Conservation (phyloP, 129 eudicot species). For the Chrysanthemum seticuspe region DNA sequence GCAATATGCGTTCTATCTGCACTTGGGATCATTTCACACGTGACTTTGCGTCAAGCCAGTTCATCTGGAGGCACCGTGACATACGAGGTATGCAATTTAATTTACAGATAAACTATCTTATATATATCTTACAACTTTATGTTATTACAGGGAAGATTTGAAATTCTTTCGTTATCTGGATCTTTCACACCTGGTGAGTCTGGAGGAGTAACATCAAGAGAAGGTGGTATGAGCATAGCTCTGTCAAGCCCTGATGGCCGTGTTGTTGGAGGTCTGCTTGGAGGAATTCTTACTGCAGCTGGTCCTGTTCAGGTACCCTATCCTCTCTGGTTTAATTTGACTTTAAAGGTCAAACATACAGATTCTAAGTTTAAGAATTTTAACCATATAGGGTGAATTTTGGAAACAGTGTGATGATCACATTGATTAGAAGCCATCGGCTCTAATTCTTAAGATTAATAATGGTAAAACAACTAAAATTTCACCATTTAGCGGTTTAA, state of each 20-base stretch:
- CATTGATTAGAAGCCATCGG: background rate
- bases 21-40: slow-evolving; percentile 61
- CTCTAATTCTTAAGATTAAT: background rate
- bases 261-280: slow-evolving; percentile 67
- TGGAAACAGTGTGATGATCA: background rate
- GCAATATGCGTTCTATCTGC: slow-evolving; percentile 75
- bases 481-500: too few species aligned
- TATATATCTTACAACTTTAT: background rate
- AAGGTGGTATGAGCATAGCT: slow-evolving; percentile 55
- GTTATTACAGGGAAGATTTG: slow-evolving; percentile 59
- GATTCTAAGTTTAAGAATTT: background rate
- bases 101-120: background rate
- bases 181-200: slow-evolving; percentile 59
- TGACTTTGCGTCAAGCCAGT: slow-evolving; percentile 58
- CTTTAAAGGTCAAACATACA: slow-evolving; percentile 16
- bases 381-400: background rate
- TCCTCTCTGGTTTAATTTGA: background rate
- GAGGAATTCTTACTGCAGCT: slow-evolving; percentile 67
- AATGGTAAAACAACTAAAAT: too few species aligned
- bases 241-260: slow-evolving; percentile 67
- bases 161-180: slow-evolving; percentile 69
- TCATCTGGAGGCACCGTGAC: slow-evolving; percentile 69
- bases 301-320: slow-evolving; percentile 66
- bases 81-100: slow-evolving; percentile 53
- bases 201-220: slow-evolving; percentile 49